A percentile compares a stretch with the other conserved stretches of the same genome.
Evolutionary conservation across 2,329 filamentous ascomycete genomes (phyloP).

Genomic region (Exophiala sp.): DNA sequence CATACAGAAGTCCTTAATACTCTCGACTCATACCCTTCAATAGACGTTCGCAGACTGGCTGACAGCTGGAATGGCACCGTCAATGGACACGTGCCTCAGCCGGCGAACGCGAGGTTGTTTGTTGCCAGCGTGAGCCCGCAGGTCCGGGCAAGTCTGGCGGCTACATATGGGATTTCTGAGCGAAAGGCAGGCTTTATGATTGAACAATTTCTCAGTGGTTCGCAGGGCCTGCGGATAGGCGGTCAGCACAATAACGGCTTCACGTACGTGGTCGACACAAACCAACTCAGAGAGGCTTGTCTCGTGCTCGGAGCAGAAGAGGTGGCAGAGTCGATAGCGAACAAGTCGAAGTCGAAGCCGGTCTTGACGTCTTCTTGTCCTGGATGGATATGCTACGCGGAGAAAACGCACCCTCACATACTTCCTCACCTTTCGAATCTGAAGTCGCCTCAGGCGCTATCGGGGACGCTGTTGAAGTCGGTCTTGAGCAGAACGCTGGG

Average conservation of each 20-base stretch:
- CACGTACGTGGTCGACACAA: conserved; percentile 87
- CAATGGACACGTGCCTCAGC: conserved; percentile 45
- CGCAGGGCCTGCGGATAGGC: conserved; percentile 64
- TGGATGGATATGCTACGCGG: conserved; percentile 97
- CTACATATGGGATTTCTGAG: conserved; percentile 72
- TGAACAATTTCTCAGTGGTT: conserved; percentile 70
- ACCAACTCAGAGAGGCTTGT: conserved; percentile 74
- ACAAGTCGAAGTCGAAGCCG: conserved; percentile 33
- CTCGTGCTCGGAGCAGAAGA: conserved; percentile 77
- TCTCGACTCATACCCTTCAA: conserved; percentile 61
- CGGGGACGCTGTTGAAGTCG: conserved; percentile 86
- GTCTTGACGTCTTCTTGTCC: conserved; percentile 83
- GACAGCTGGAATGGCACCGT: conserved; percentile 30
- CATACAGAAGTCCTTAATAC: conserved; percentile 85
- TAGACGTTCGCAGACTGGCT: conserved; percentile 41
- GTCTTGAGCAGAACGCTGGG: conserved; percentile 69
- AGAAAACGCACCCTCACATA: conserved; percentile 94
- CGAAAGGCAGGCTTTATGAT: conserved; percentile 77
- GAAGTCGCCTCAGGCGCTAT: conserved; percentile 90
- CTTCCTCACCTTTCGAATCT: conserved; percentile 84
- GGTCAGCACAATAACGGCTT: conserved; percentile 75
- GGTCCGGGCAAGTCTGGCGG: conserved; percentile 81
- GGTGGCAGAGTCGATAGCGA: conserved; percentile 47
- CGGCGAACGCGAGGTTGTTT: conserved; percentile 66
- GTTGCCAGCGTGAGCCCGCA: conserved; percentile 93